phyloP scores from a whole-genome alignment of 768 basidiomycete genomes.

The Arthromyces matolae region DNA sequence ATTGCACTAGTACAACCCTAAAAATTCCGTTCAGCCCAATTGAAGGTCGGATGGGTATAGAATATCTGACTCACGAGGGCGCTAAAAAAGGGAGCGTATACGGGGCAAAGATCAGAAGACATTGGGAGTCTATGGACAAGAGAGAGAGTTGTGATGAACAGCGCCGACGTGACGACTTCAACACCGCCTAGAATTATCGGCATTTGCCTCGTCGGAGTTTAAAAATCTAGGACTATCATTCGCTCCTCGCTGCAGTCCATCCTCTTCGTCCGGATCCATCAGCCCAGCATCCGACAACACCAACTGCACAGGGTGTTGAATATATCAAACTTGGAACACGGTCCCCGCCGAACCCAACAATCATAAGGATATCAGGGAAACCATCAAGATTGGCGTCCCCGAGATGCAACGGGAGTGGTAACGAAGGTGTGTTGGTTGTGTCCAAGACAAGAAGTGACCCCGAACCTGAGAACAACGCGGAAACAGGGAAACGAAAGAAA shows the following conservation, averaged over 20 bases:
- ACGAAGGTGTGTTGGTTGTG: conserved; percentile 54
- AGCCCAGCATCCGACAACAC: conserved; percentile 54
- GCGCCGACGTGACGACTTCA: conserved; percentile 15
- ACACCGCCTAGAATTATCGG: conserved; percentile 12
- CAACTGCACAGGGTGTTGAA: conserved; percentile 56
- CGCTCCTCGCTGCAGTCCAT: too few relatives aligned
- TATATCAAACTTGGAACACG: conserved; percentile 59
- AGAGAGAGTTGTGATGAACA: conserved; percentile 8
- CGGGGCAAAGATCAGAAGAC: conserved; percentile 78
- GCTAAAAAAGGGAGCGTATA: conserved; percentile 98
- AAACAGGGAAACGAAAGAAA: conserved; percentile 64
- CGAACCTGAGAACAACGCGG: conserved; percentile 49
- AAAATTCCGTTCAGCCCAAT: conserved; percentile 1
- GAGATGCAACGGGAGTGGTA: conserved; percentile 76
- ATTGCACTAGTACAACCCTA: conserved; percentile 96
- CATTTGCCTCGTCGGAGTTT: conserved; percentile 14
- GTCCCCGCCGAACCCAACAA: conserved; percentile 40
- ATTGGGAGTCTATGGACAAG: conserved; percentile 33
- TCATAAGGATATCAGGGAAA: conserved; percentile 81
- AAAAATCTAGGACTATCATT: too few relatives aligned
- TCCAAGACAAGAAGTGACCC: conserved; percentile 69
- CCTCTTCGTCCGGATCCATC: conserved; percentile 56
- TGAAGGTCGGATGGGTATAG: background rate
- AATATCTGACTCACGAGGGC: conserved; percentile 66
- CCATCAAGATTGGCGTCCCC: conserved; percentile 94